Conservation (phyloP, 805 yeast genomes). For the Ogataea angusta region DNA sequence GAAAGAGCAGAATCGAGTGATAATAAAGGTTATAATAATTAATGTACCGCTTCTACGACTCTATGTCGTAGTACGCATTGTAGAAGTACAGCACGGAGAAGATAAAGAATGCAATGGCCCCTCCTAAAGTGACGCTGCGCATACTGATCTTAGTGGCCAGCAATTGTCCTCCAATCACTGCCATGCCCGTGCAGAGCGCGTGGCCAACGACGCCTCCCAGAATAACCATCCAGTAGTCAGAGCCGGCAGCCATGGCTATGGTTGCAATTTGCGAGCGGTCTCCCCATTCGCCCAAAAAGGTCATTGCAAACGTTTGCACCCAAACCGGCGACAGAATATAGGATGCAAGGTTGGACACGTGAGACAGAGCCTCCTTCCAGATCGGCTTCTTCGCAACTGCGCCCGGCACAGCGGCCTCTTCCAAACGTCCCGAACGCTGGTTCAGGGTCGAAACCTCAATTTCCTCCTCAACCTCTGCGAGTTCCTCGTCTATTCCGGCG, state of each 20-base stretch:
- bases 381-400: slow-evolving; percentile 6
- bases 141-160: slow-evolving; percentile 86
- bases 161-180: slow-evolving; percentile 91
- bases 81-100: slow-evolving; percentile 79
- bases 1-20: slow-evolving; percentile 1
- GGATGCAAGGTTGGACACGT: slow-evolving; percentile 52
- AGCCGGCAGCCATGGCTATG: slow-evolving; percentile 97
- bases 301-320: slow-evolving; percentile 94
- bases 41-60: slow-evolving; percentile 13
- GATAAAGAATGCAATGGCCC: slow-evolving; percentile 80
- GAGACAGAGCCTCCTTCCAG: slow-evolving; percentile 22
- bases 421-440: slow-evolving; percentile 50
- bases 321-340: slow-evolving; percentile 80
- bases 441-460: slow-evolving; percentile 62
- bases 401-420: slow-evolving; percentile 43
- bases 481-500: slow-evolving; percentile 88
- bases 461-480: slow-evolving; percentile 96
- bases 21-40: slow-evolving; percentile 3
- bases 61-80: slow-evolving; percentile 48
- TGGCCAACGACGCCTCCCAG: slow-evolving; percentile 91
- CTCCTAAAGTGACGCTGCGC: slow-evolving; percentile 89
- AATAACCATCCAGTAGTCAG: slow-evolving; percentile 85
- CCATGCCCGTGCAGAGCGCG: slow-evolving; percentile 78
- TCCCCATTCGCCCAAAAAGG: slow-evolving; percentile 98
- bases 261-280: slow-evolving; percentile 98